Evolutionary conservation across 768 basidiomycete species (phyloP).

Genomic region (Rhodocollybia butyracea): DNA sequence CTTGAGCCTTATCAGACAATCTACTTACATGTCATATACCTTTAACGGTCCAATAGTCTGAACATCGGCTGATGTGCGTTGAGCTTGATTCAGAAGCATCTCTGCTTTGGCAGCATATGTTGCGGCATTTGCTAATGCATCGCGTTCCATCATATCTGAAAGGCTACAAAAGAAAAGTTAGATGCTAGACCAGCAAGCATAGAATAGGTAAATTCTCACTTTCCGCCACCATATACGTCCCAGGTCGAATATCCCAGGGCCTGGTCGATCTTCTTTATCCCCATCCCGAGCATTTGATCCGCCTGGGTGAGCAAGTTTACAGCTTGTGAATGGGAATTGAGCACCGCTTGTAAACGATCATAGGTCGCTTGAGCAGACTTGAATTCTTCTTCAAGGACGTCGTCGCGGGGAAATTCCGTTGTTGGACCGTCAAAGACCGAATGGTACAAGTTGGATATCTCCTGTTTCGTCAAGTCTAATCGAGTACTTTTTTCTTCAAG

Average conservation of each 20-base stretch:
- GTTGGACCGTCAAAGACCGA: conserved; percentile 43
- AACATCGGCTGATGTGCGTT: conserved; percentile 30
- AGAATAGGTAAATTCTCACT: conserved; percentile 19
- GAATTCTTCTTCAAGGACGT: conserved; percentile 37
- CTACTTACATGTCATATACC: conserved; percentile 38
- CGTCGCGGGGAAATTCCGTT: conserved; percentile 43
- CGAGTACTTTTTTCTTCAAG: conserved; percentile 26
- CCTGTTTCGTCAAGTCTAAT: conserved; percentile 29
- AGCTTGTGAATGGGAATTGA: conserved; percentile 39
- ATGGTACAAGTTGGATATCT: conserved; percentile 36
- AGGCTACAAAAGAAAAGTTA: conserved; percentile 19
- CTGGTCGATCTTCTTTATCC: conserved; percentile 29
- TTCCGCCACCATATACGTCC: conserved; percentile 41
- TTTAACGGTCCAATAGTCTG: conserved; percentile 32
- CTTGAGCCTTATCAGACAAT: no score
- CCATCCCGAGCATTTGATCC: conserved; percentile 28
- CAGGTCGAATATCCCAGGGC: conserved; percentile 38
- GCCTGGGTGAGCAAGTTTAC: conserved; percentile 37
- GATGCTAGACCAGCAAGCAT: not conserved
- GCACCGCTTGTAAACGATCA: conserved; percentile 29
- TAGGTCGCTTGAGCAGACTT: conserved; percentile 27
- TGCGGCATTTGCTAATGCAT: conserved; percentile 33
- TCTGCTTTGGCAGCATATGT: conserved; percentile 31
- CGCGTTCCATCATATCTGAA: conserved; percentile 40
- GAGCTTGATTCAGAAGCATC: conserved; percentile 36